Evolutionary conservation across 345 rosid genomes (phyloP).

Genomic region (Gossypium bickii): DNA sequence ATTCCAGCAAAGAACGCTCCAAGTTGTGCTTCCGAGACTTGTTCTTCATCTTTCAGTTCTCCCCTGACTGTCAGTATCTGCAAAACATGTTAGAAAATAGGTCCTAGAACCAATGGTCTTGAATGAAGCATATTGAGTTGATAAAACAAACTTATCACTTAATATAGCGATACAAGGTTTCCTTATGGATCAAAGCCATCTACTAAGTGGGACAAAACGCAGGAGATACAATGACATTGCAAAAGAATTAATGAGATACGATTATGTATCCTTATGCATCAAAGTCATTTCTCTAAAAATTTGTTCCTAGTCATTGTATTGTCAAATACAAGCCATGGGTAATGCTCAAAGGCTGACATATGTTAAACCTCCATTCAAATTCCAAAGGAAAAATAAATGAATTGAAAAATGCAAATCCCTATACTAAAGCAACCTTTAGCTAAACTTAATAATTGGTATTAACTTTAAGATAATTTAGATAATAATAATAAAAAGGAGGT

Average conservation of each 20-base stretch:
- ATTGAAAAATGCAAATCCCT: neutral
- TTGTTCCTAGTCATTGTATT: neutral
- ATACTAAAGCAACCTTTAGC: neutral
- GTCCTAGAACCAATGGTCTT: neutral
- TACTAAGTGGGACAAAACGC: neutral
- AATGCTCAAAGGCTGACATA: too few relatives aligned
- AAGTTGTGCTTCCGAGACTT: conserved; percentile 79
- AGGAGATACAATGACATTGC: neutral
- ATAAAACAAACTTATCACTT: neutral
- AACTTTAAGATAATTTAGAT: neutral
- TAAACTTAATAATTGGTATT: neutral
- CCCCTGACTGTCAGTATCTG: conserved; percentile 53
- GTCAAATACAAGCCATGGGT: neutral
- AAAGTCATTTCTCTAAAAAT: neutral
- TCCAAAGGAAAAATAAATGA: neutral
- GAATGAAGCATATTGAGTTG: neutral
- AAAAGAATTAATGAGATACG: neutral
- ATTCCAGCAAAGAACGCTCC: conserved; percentile 96
- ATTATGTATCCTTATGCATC: neutral
- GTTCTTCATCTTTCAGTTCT: conserved; percentile 64
- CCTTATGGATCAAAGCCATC: neutral
- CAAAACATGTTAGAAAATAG: conserved; percentile 1
- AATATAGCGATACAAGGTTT: neutral
- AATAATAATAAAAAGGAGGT: neutral
- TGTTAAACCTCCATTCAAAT: neutral